Evolutionary conservation across 163 green algal species (phyloP).

Genomic region (Scenedesmus sp.): DNA sequence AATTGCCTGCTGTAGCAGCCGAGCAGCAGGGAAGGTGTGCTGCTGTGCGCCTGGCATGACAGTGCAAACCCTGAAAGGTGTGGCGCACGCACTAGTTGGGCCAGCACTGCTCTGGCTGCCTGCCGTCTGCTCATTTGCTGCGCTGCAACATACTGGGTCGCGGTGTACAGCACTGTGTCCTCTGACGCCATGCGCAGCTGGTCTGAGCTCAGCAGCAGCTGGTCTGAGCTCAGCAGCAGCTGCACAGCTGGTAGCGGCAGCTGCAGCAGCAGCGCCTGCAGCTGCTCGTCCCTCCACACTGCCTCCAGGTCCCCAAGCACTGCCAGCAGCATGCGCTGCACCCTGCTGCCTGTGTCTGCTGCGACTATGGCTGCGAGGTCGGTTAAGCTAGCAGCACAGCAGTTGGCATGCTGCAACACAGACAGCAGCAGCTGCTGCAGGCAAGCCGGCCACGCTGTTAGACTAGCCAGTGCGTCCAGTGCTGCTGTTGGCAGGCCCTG

Average conservation of each 20-base stretch:
- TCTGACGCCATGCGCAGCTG: background rate
- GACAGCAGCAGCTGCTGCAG: no score
- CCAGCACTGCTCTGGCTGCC: background rate
- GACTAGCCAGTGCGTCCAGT: no score
- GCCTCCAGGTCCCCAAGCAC: background rate
- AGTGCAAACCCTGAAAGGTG: background rate
- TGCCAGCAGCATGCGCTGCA: conserved; percentile 12
- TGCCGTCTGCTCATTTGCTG: background rate
- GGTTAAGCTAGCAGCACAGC: no score
- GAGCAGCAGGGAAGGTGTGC: background rate
- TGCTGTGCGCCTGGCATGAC: background rate
- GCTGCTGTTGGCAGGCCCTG: no score
- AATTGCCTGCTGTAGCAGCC: background rate
- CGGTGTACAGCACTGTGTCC: conserved; percentile 28
- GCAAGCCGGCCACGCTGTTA: no score
- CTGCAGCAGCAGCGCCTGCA: background rate
- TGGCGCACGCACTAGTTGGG: background rate
- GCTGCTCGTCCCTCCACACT: background rate
- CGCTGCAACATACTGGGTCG: background rate
- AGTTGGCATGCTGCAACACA: no score
- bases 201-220: no score
- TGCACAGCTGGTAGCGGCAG: conserved; percentile 1
- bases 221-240: conserved; percentile 17
- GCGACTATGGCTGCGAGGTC: background rate
- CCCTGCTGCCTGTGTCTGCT: background rate